Evolutionary conservation across 2,329 filamentous ascomycete species (phyloP), one percentile per base, ranked within the genome.

Genomic region (Trichoderma sp.): DNA sequence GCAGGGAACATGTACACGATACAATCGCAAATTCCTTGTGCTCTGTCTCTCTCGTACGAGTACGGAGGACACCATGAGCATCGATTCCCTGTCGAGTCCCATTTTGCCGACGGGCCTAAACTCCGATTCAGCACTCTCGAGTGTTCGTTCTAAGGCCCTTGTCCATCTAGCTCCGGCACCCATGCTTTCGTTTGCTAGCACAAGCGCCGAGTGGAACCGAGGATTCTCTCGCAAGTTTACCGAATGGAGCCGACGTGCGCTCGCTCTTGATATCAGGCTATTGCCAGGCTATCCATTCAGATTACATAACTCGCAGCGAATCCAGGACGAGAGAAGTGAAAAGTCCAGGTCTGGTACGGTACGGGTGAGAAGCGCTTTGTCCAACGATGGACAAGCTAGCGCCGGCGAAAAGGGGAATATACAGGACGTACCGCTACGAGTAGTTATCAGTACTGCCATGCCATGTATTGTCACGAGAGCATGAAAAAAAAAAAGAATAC

Each of bases 21-120:
- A 67, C 63, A 57, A 43, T 47, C 24, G 35, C 61, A 31, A 21
- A 31, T 33, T 64, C 40, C 49, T 43, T 43, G 37, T 43, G 40
- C 40, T 14, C 33, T 35, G 3, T 35, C 33, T 14, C 33, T 35
- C 40, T n/a, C 40, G 40, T 43, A 43, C 40, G 40, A 43, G 40
- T 43, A 43, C 40, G 40, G 33, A 40, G 13, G 40, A 64, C 61
- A 56, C 47, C 60, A 43, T 8, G 40, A 43, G 40, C 40, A 43
- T 43, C 19, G 16, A 43, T 63, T 63, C 16, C 56, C 19, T 59
- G 57, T 37, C 57, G 57, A 59, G 57, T 29, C 55, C 53, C 63
- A 67, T 67, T 67, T 67, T 67, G 63, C 63, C 63, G 63, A 67
- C 63, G 63, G 63, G 40, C 63, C 55, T 67, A 67, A 67, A 59